Evolutionary conservation across 106 monocot genomes (phyloP).

Genomic region (Vanilla planifolia): DNA sequence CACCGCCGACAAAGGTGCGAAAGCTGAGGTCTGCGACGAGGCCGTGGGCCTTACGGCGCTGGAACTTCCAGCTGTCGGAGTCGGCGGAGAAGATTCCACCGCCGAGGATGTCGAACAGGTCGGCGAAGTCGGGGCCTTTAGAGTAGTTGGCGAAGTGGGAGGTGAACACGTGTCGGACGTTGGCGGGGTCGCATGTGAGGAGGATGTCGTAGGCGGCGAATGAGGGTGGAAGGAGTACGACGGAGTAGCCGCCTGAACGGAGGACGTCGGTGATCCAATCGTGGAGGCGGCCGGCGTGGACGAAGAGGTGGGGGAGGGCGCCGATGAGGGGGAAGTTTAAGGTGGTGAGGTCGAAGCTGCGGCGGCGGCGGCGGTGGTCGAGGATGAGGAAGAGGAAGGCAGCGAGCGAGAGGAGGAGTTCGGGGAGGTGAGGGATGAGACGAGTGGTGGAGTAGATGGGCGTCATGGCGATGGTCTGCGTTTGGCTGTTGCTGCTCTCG

Average conservation of each 20-base stretch:
- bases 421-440: not conserved
- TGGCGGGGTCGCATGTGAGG: conserved; percentile 11
- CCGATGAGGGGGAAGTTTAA: conserved; percentile 1
- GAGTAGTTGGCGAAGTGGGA: conserved; percentile 13
- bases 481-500: too few relatives aligned
- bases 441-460: too few relatives aligned
- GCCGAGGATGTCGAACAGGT: conserved; percentile 14
- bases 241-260: not conserved
- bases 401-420: not conserved
- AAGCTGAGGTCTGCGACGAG: not conserved
- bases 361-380: not conserved
- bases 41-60: conserved; percentile 1
- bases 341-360: not conserved
- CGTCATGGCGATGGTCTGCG: too few relatives aligned
- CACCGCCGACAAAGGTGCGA: not conserved
- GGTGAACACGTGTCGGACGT: conserved; percentile 12
- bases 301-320: conserved; percentile 1
- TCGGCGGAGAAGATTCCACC: conserved; percentile 11
- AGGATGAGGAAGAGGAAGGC: not conserved
- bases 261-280: conserved; percentile 8
- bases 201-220: not conserved
- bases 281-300: conserved; percentile 1
- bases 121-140: conserved; percentile 2
- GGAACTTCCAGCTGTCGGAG: conserved; percentile 7
- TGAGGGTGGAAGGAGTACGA: not conserved